Evolutionary conservation across 1,284 basidiomycete species (phyloP).

Genomic region (Ceratobasidium sp.): DNA sequence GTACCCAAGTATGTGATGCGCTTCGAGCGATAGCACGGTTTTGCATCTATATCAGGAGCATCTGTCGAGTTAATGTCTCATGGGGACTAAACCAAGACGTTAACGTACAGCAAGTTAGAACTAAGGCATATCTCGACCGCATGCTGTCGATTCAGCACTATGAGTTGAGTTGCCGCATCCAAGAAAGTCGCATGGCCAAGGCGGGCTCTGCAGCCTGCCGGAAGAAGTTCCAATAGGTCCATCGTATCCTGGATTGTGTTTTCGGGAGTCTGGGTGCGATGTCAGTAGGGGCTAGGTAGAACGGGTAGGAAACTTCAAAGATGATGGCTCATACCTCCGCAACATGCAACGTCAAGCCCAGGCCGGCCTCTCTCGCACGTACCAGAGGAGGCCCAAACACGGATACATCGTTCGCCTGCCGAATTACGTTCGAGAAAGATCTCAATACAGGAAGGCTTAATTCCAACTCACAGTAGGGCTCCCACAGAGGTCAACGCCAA

Average conservation of each 20-base stretch:
- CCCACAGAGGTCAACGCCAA: conserved; percentile 83
- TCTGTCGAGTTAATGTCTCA: too few species aligned
- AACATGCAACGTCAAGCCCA: conserved; percentile 78
- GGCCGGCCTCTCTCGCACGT: conserved; percentile 62
- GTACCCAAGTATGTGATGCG: conserved; percentile 75
- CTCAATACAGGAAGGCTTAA: not conserved
- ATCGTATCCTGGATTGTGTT: conserved; percentile 67
- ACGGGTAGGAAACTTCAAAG: too few species aligned
- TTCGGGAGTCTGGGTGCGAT: conserved; percentile 58
- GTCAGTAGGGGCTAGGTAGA: too few species aligned
- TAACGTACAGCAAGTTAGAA: conserved; percentile 76
- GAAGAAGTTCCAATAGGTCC: conserved; percentile 68
- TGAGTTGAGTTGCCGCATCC: conserved; percentile 62
- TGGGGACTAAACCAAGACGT: too few species aligned
- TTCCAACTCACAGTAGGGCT: conserved; percentile 60
- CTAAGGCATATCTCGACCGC: conserved; percentile 82
- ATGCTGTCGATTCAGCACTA: conserved; percentile 65
- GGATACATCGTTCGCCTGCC: conserved; percentile 54
- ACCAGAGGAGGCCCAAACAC: conserved; percentile 62
- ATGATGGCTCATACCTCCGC: conserved; percentile 75
- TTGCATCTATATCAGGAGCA: conserved; percentile 64
- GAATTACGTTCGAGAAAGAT: not conserved
- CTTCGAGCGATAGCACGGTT: conserved; percentile 67
- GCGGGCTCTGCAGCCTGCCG: conserved; percentile 48
- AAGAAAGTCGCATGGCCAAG: conserved; percentile 86